phyloP scores from a whole-genome alignment of 495 filamentous ascomycete genomes.

The Neurospora terricola region DNA sequence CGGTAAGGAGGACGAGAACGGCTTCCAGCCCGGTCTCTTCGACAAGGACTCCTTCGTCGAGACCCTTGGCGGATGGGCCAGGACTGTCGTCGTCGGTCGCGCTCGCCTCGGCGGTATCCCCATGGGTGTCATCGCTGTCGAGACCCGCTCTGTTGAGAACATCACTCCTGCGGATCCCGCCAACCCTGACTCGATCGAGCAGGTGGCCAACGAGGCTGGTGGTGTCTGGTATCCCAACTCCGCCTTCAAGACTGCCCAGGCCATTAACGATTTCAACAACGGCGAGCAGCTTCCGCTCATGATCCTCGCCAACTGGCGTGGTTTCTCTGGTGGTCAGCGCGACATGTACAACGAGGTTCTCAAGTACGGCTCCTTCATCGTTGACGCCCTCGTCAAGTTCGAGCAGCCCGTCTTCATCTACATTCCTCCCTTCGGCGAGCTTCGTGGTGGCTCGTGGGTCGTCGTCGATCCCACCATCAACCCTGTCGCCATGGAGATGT shows the following conservation, averaged over 20 bases:
- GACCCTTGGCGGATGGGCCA: constrained; percentile 91
- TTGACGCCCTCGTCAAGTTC: constrained; percentile 94
- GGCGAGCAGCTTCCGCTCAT: constrained; percentile 96
- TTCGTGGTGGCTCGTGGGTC: constrained; percentile 98
- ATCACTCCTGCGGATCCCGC: constrained; percentile 96
- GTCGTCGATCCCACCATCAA: constrained; percentile 98
- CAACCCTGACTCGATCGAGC: constrained; percentile 96
- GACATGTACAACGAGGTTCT: constrained; percentile 99
- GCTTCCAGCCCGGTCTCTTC: constrained; percentile 84
- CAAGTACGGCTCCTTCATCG: constrained; percentile 98
- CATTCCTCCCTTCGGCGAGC: constrained; percentile 92
- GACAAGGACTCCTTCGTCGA: constrained; percentile 96
- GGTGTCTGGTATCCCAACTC: constrained; percentile 99
- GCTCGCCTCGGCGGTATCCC: constrained; percentile 96
- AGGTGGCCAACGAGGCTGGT: constrained; percentile 85
- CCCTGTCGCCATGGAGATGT: constrained; percentile 96
- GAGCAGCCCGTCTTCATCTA: constrained; percentile 98
- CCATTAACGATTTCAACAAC: constrained; percentile 97
- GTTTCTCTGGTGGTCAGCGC: constrained; percentile 97
- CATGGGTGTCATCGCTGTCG: constrained; percentile 95
- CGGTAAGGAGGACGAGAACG: constrained; percentile 71
- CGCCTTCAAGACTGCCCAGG: constrained; percentile 97
- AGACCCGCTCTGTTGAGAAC: constrained; percentile 93
- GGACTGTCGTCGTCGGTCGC: constrained; percentile 92
- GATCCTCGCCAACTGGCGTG: constrained; percentile 99